These are phyloP conservation scores for Phytopythium kandeliae DNA, from an alignment of 352 stramenopile genomes.

Conservation along the genomic window DNA sequence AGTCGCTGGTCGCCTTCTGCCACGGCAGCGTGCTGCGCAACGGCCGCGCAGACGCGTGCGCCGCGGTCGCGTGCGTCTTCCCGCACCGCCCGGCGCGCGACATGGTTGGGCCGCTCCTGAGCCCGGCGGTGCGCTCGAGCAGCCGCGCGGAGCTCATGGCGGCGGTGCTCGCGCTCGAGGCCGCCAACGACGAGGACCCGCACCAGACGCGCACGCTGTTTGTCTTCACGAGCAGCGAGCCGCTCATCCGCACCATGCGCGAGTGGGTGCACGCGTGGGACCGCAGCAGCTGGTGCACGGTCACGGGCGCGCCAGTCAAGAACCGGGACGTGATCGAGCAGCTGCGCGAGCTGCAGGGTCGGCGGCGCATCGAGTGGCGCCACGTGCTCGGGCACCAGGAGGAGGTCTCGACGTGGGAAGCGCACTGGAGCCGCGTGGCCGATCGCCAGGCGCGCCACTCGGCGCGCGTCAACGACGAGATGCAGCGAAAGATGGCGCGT, in stretches of 20 bases:
- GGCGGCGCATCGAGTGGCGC: constrained; percentile 10
- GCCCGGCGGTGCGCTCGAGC: not conserved
- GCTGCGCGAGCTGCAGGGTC: constrained; percentile 8
- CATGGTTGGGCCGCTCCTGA: not conserved
- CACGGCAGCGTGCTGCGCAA: constrained; percentile 10
- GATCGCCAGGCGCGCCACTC: not conserved
- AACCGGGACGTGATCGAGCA: constrained; percentile 14
- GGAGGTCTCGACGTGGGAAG: constrained; percentile 7
- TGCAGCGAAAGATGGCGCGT: constrained; percentile 1
- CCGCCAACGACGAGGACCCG: constrained; percentile 12
- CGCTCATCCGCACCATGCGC: constrained; percentile 13
- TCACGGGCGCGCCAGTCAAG: constrained; percentile 6
- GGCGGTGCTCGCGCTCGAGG: constrained; percentile 10
- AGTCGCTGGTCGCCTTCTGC: constrained; percentile 5
- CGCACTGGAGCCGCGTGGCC: constrained; percentile 14
- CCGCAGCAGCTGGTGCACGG: constrained; percentile 13
- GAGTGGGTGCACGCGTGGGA: constrained; percentile 15
- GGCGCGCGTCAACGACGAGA: not conserved
- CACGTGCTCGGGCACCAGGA: constrained; percentile 6
- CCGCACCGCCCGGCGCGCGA: not conserved
- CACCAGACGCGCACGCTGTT: constrained; percentile 8
- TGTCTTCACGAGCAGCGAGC: constrained; percentile 13
- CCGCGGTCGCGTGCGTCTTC: constrained; percentile 2
- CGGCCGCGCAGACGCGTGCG: not conserved
- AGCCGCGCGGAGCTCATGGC: constrained; percentile 16